Base-by-base conservation (phyloP, 148 eudicot genomes). In the Beta vulgaris region DNA sequence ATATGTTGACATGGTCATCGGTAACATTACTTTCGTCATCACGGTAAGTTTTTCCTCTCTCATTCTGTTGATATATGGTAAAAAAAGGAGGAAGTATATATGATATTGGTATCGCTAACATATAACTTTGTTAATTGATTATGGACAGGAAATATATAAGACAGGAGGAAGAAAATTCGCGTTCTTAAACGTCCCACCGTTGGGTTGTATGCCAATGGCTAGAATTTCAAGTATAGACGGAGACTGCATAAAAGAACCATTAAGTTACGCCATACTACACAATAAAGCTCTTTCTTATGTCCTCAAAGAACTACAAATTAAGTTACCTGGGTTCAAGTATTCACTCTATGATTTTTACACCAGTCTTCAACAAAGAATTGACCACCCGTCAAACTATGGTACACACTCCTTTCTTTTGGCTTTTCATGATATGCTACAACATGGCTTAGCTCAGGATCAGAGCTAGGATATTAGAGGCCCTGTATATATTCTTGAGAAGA, bases 141-240 rank as follows among this genome's bases (percentile, higher is more conserved):
- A n/a, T 39, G 34, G 69, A n/a, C 76, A 88, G 87, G 88, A 60
- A 34, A 84, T 88, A 26, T 80, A 85, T 40, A 72, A 63, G 25
- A 66, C 34, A 23, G 88, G 87, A 60, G 87, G 87, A 2, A 80
- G 87, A 65, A 88, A 84, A 75, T 86, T 84, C 63, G 86, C 78
- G 13, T 72, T 87, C 37, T 26, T 85, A 3, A 81, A 70, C 46
- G 59, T 83, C 59, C 72, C 79, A 14, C 76, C 80, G 12, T 13
- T 81, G 3, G 86, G 86, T 3, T 85, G 88, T 64, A 21, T 75
- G 12, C 88, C 88, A 1, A 35, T 51, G 18, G 9, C 72, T 10
- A 79, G 81, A 71, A 39, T 60, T 8, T 62, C 31, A 12, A 73
- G 63, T 16, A 36, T 67, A n/a, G 53, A 65, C 11, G 79, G 77